These are phyloP conservation scores for Hypsizygus ulmarius DNA, from an alignment of 1,284 basidiomycete genomes.

Conservation along the genomic window DNA sequence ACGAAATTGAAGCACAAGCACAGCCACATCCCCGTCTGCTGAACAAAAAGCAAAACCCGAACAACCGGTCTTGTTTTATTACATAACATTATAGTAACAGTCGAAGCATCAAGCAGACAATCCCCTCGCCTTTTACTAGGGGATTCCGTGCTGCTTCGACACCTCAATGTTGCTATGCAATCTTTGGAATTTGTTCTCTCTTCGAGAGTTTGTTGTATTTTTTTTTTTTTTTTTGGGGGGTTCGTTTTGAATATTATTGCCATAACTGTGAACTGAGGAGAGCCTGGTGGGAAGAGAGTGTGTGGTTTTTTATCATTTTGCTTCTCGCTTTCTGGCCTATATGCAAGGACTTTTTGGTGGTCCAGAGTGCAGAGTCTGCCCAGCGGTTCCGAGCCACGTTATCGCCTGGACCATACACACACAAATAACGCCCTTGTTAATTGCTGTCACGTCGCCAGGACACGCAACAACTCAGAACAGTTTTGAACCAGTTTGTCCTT, in stretches of 20 bases:
- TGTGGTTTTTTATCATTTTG: too few species aligned
- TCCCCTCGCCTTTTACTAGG: conserved; percentile 29
- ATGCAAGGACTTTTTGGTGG: too few species aligned
- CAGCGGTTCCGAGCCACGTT: conserved; percentile 3
- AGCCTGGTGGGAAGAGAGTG: too few species aligned
- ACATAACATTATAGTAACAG: conserved; percentile 18
- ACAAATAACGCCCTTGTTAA: conserved; percentile 17
- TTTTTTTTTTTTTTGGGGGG: conserved; percentile 2
- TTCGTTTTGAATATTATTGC: too few species aligned
- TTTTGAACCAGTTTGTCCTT: too few species aligned
- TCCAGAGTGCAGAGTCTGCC: neutral
- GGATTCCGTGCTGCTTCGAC: conserved; percentile 26
- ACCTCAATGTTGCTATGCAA: conserved; percentile 21
- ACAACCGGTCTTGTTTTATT: neutral
- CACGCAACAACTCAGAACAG: too few species aligned
- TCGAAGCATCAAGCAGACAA: conserved; percentile 26
- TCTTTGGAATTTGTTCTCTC: conserved; percentile 21
- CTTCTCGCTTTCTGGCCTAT: neutral
- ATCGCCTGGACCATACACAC: neutral
- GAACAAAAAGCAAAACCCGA: conserved; percentile 24
- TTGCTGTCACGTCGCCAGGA: too few species aligned
- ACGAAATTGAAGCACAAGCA: neutral
- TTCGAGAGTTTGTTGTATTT: neutral
- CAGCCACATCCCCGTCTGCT: conserved; percentile 16
- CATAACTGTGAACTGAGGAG: too few species aligned